Percentiles rank a stretch among this genome's conserved stretches.
Evolutionary conservation across 495 filamentous ascomycete genomes (phyloP).

Genomic region (Penicillium arizonense): DNA sequence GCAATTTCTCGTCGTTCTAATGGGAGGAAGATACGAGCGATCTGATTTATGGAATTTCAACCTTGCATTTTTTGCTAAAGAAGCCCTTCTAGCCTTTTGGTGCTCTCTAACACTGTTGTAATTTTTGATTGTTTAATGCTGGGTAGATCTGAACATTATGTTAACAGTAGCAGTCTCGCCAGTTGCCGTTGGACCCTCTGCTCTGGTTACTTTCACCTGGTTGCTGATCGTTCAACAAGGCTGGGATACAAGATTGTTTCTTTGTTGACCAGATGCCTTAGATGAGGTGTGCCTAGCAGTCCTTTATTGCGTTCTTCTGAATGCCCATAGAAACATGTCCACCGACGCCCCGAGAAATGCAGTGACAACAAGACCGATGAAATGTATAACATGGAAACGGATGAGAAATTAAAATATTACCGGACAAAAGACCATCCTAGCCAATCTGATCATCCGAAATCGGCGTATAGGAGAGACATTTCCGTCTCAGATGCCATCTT

Average conservation of each 20-base stretch:
- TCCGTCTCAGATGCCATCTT: constrained; percentile 29
- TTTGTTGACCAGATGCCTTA: too few species aligned
- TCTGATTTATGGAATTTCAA: neutral
- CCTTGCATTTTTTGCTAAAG: constrained; percentile 1
- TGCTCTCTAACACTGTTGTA: neutral
- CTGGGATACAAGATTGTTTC: too few species aligned
- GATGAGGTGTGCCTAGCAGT: too few species aligned
- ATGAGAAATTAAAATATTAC: too few species aligned
- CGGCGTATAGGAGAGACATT: constrained; percentile 1
- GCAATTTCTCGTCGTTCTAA: neutral
- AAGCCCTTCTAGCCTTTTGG: neutral
- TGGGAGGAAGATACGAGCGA: neutral
- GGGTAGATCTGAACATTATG: constrained; percentile 1
- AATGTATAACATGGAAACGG: too few species aligned
- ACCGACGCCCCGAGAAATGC: too few species aligned
- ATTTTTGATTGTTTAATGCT: neutral
- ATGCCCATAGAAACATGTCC: too few species aligned
- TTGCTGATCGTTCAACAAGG: too few species aligned
- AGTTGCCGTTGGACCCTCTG: neutral
- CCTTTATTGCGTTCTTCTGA: too few species aligned
- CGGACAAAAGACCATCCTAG: neutral
- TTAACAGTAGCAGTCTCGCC: constrained; percentile 1
- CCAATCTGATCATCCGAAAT: constrained; percentile 3
- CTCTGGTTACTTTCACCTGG: neutral
- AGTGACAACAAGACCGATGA: too few species aligned